These are phyloP conservation scores for Ochromonas danica DNA, from an alignment of 108 stramenopile genomes.

Conservation along the genomic window DNA sequence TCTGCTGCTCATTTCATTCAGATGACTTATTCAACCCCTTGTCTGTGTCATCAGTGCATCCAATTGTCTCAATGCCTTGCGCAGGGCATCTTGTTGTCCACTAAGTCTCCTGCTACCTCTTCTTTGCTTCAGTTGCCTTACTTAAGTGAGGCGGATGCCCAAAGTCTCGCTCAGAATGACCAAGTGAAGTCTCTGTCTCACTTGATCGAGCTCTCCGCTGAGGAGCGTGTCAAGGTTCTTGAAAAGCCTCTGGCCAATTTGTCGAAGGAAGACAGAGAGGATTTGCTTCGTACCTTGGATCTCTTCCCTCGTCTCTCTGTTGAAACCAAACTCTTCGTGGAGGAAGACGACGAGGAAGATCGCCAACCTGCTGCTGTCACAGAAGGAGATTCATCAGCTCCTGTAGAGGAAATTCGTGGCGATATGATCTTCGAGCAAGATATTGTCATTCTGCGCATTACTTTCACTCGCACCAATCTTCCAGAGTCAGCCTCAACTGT, in stretches of 20 bases:
- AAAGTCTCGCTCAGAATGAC: conserved; percentile 67
- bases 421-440: conserved; percentile 72
- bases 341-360: conserved; percentile 83
- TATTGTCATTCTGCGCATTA: conserved; percentile 83
- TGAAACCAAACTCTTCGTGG: conserved; percentile 78
- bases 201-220: conserved; percentile 70
- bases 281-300: conserved; percentile 69
- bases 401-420: neutral
- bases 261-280: conserved; percentile 72
- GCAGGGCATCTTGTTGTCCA: conserved; percentile 89
- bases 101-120: conserved; percentile 76
- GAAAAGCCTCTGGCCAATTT: conserved; percentile 79
- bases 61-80: conserved; percentile 83
- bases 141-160: conserved; percentile 73
- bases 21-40: no score
- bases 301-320: conserved; percentile 78
- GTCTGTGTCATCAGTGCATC: no score
- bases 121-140: conserved; percentile 83
- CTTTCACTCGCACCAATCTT: conserved; percentile 80
- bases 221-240: no score
- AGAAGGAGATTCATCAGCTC: neutral
- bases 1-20: no score
- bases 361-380: neutral
- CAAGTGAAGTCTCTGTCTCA: conserved; percentile 58
- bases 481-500: conserved; percentile 32